Percentiles rank a stretch among this genome's conserved stretches.
phyloP scores from a whole-genome alignment of 1,139 yeast species.

The Nakaseomyces bracarensis region DNA sequence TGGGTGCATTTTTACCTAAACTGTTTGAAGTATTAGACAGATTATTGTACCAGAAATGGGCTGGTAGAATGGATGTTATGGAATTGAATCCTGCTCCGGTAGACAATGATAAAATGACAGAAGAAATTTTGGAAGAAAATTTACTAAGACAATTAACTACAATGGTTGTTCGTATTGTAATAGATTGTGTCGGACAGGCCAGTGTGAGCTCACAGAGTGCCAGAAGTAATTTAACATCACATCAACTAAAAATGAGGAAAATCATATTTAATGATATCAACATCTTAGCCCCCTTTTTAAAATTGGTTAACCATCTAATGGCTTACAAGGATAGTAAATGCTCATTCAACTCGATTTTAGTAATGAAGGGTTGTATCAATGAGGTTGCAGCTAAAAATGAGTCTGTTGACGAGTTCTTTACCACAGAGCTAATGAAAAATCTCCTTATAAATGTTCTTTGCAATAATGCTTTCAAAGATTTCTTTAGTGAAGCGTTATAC shows the following conservation, averaged over 20 bases:
- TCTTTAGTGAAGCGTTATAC: slow-evolving; percentile 85
- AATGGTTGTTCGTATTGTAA: slow-evolving; percentile 78
- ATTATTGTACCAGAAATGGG: slow-evolving; percentile 67
- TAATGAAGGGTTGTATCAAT: slow-evolving; percentile 56
- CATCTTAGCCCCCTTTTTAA: slow-evolving; percentile 71
- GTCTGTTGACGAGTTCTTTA: slow-evolving; percentile 70
- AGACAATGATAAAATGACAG: slow-evolving; percentile 80
- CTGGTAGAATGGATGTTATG: slow-evolving; percentile 60
- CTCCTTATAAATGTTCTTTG: slow-evolving; percentile 52
- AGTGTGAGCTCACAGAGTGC: slow-evolving; percentile 27
- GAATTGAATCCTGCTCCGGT: slow-evolving; percentile 29
- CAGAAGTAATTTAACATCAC: slow-evolving; percentile 36
- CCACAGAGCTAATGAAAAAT: slow-evolving; percentile 42
- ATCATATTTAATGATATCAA: slow-evolving; percentile 57
- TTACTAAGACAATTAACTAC: slow-evolving; percentile 87
- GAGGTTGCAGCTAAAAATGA: slow-evolving; percentile 62
- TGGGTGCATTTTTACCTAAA: slow-evolving; percentile 70
- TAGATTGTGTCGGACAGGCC: slow-evolving; percentile 78
- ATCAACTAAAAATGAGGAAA: slow-evolving; percentile 57
- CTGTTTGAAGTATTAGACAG: slow-evolving; percentile 66
- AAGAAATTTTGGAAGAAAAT: slow-evolving; percentile 97
- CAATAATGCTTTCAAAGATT: slow-evolving; percentile 75
- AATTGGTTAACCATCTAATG: slow-evolving; percentile 67
- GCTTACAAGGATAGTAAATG: slow-evolving; percentile 84
- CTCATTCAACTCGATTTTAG: slow-evolving; percentile 78